These are phyloP conservation scores for Leptographium radiaticola DNA, from an alignment of 2,329 filamentous ascomycete species.

Conservation along the genomic window DNA sequence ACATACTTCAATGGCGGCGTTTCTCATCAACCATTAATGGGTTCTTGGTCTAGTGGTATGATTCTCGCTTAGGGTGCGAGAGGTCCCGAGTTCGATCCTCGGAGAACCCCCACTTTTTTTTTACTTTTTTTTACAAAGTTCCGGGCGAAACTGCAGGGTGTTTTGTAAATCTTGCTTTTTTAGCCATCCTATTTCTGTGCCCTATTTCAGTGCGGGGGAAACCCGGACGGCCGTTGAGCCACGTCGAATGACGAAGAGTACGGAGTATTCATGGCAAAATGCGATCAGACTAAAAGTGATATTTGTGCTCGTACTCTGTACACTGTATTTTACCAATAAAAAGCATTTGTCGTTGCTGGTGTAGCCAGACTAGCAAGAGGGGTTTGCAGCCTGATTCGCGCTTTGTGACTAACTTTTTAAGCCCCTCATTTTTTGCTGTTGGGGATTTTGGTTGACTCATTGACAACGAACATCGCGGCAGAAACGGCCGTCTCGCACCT, in stretches of 20 bases:
- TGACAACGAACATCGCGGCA: neutral
- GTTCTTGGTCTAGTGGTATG: conserved; percentile 43
- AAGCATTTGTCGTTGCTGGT: too few relatives aligned
- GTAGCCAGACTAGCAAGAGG: neutral
- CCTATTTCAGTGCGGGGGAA: too few relatives aligned
- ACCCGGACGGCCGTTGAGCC: too few relatives aligned
- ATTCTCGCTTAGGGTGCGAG: conserved; percentile 47
- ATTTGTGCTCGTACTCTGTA: too few relatives aligned
- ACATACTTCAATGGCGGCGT: neutral
- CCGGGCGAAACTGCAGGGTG: too few relatives aligned
- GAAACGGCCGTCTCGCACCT: neutral
- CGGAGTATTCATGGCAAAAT: too few relatives aligned
- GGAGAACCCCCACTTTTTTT: conserved; percentile 4
- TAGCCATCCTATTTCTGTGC: too few relatives aligned
- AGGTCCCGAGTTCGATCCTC: conserved; percentile 6
- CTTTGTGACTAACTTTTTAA: neutral
- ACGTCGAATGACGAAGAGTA: too few relatives aligned
- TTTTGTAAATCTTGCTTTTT: too few relatives aligned
- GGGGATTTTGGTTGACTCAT: neutral
- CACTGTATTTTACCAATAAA: too few relatives aligned
- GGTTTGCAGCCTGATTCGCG: neutral
- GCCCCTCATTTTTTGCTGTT: conserved; percentile 4
- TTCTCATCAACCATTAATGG: neutral
- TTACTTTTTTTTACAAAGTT: neutral
- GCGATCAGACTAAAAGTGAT: too few relatives aligned